Base-by-base conservation (phyloP, 305 asterid species). In the Rubia peregrina region DNA sequence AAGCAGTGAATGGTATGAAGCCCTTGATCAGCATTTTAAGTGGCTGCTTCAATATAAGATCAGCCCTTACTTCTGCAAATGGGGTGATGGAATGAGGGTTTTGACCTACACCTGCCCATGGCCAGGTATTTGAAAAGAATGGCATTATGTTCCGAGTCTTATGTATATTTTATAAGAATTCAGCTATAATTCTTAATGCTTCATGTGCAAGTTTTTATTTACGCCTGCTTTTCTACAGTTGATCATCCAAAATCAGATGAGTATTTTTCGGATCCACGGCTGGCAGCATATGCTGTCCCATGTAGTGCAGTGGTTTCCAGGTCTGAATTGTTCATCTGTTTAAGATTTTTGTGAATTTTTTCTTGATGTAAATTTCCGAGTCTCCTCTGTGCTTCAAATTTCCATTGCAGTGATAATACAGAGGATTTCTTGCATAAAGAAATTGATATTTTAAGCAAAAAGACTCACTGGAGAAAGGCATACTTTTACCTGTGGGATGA, bases 401-500 rank as follows among this genome's bases (percentile, higher is more conserved):
- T 73, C 65, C 57, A 76, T 74, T 81, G 91, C 77, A 90, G 87
- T 66, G 97, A 89, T 81, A 79, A 85, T 78, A 83, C 87, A 59
- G 83, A 84, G 82, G 95, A 87, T 80, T 89, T 82, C 84, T 79
- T 94, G 72, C 98, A 81, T 73, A 83, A 78, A 73, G 95, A 91
- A 83, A 97, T 94, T 72, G 96, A 94, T 85, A 82, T 89, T 78
- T 81, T 94, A 77, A 85, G 90, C 81, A 84, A 88, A 61, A 94
- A 89, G 81, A 77, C 73, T 63, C 97, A 94, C 78, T 94, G 99
- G 98, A 81, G 88, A 79, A 94, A 94, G 78, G 99, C 99, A 30
- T 94, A 94, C 87, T 94, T 94, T 81, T 94, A 94, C 78, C 78
- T 94, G 83, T 94, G 99, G 99, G 99, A 94, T 84, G 99, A 94